These are phyloP conservation scores for Porpolomopsis calyptriformis DNA, from an alignment of 768 basidiomycete genomes.

Conservation along the genomic window DNA sequence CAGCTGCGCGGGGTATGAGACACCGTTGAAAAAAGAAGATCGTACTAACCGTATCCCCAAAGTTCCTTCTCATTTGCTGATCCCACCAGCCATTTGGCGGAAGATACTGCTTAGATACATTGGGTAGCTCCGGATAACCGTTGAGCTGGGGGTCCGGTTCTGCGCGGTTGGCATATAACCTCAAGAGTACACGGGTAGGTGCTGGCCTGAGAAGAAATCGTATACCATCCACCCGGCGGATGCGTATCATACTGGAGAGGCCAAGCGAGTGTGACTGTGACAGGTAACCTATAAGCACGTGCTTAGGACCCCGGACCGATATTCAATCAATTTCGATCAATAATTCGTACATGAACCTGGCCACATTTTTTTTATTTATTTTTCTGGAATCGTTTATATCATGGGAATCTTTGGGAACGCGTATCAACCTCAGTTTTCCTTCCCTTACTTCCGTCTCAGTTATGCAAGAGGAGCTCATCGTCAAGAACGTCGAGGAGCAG, in stretches of 20 bases:
- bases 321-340: background rate
- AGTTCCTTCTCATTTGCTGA: constrained; percentile 63
- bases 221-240: too few species aligned
- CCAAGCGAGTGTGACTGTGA: background rate
- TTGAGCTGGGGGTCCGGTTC: constrained; percentile 52
- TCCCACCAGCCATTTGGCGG: constrained; percentile 69
- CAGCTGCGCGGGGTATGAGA: constrained; percentile 33
- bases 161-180: constrained; percentile 26
- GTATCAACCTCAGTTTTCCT: too few species aligned
- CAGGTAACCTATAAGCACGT: background rate
- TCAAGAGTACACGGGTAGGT: constrained; percentile 4
- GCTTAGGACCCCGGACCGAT: constrained; percentile 11
- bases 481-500: constrained; percentile 37
- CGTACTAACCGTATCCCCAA: constrained; percentile 39
- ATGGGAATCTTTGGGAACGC: too few species aligned
- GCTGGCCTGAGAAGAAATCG: background rate
- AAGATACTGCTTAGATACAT: constrained; percentile 53
- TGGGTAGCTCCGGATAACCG: constrained; percentile 66
- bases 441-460: too few species aligned
- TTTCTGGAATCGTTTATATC: too few species aligned
- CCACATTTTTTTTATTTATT: background rate
- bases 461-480: constrained; percentile 14
- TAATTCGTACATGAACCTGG: too few species aligned
- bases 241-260: too few species aligned
- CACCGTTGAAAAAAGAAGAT: constrained; percentile 7